phyloP scores from a whole-genome alignment of 2,329 filamentous ascomycete species.

The Penicillium aurantiogriseum region DNA sequence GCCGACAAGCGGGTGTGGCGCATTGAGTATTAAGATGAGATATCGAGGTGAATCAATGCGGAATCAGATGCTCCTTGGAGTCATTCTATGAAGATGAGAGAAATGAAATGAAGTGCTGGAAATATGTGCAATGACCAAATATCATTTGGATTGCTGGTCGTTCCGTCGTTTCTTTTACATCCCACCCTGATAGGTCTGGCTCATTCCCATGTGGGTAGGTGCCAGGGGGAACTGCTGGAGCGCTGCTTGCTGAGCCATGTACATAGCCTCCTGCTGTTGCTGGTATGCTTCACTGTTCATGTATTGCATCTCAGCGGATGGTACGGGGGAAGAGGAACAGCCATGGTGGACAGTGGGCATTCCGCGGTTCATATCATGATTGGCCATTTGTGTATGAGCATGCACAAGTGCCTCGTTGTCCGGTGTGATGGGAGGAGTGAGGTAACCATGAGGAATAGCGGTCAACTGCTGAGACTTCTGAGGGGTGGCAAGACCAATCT shows the following conservation, averaged over 20 bases:
- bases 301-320: constrained; percentile 38
- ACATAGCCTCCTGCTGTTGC: constrained; percentile 31
- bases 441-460: constrained; percentile 43
- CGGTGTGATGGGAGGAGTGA: constrained; percentile 50
- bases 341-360: constrained; percentile 26
- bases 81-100: constrained; percentile 15
- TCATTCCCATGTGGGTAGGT: constrained; percentile 36
- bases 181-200: constrained; percentile 31
- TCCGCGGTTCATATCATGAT: constrained; percentile 34
- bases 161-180: constrained; percentile 18
- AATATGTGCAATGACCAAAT: constrained; percentile 25
- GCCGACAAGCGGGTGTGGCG: constrained; percentile 12
- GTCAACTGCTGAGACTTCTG: constrained; percentile 41
- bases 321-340: constrained; percentile 41
- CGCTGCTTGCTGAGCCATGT: constrained; percentile 32
- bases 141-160: constrained; percentile 16
- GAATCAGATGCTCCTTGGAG: constrained; percentile 16
- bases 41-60: constrained; percentile 16
- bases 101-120: constrained; percentile 17
- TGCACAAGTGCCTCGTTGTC: constrained; percentile 44
- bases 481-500: constrained; percentile 44
- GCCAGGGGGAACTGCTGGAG: constrained; percentile 30
- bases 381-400: constrained; percentile 31
- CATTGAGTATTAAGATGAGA: constrained; percentile 16
- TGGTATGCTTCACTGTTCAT: constrained; percentile 37